A percentile compares a stretch with the other conserved stretches of the same genome.
These are phyloP conservation scores for Penicillium sp. DNA, from an alignment of 2,329 filamentous ascomycete species.

Conservation along the genomic window DNA sequence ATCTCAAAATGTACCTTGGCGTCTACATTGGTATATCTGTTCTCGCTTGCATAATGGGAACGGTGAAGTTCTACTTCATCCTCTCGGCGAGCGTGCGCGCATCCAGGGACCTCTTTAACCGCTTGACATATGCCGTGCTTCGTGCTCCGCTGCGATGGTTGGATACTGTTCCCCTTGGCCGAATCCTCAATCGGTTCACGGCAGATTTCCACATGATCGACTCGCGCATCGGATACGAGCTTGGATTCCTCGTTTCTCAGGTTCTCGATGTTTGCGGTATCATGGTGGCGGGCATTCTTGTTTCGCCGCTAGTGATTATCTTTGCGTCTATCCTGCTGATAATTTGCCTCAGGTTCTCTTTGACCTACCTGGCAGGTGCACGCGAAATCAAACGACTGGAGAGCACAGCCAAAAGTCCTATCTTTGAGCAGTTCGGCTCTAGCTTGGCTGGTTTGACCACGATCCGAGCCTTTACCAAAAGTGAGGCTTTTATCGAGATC, in stretches of 20 bases:
- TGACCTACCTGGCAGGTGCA: slow-evolving; percentile 63
- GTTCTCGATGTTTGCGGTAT: slow-evolving; percentile 60
- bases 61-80: slow-evolving; percentile 58
- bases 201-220: slow-evolving; percentile 72
- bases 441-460: slow-evolving; percentile 67
- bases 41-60: slow-evolving; percentile 54
- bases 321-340: slow-evolving; percentile 56
- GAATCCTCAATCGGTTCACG: slow-evolving; percentile 72
- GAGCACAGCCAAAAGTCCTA: slow-evolving; percentile 68
- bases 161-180: slow-evolving; percentile 71
- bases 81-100: slow-evolving; percentile 63
- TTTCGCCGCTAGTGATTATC: slow-evolving; percentile 55
- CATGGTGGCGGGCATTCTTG: slow-evolving; percentile 59
- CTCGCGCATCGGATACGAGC: slow-evolving; percentile 58
- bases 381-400: slow-evolving; percentile 73
- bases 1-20: slow-evolving; percentile 56
- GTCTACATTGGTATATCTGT: slow-evolving; percentile 62
- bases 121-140: slow-evolving; percentile 62
- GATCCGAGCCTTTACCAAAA: slow-evolving; percentile 69
- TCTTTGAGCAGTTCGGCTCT: slow-evolving; percentile 74
- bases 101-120: slow-evolving; percentile 62
- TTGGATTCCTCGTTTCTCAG: slow-evolving; percentile 58
- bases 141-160: slow-evolving; percentile 72
- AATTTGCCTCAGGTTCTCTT: slow-evolving; percentile 44
- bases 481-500: slow-evolving; percentile 58